Conservation (phyloP, 2,329 filamentous ascomycete genomes). For the Ceratocystis diversiconidia region DNA sequence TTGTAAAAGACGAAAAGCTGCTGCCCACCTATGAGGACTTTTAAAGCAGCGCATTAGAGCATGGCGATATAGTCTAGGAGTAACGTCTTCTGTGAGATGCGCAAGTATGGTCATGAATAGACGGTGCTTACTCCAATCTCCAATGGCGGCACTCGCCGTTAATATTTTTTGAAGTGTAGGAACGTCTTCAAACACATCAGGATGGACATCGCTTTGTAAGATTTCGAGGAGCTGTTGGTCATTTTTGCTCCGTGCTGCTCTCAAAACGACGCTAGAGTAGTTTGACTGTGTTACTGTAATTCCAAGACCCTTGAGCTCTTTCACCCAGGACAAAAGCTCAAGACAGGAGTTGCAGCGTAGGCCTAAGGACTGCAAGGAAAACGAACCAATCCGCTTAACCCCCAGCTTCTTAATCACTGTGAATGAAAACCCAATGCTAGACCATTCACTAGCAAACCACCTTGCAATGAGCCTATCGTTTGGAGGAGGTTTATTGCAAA, state of each 20-base stretch:
- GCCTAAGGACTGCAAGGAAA: conserved; percentile 65
- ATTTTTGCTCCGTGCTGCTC: conserved; percentile 46
- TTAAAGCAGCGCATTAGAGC: conserved; percentile 23
- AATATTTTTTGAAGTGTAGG: conserved; percentile 29
- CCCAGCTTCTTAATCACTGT: conserved; percentile 56
- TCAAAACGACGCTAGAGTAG: conserved; percentile 51
- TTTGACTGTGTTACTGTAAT: conserved; percentile 48
- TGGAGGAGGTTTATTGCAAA: conserved; percentile 21
- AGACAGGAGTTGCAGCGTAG: conserved; percentile 30
- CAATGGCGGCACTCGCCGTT: conserved; percentile 23
- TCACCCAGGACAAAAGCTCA: conserved; percentile 7
- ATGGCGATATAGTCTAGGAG: conserved; percentile 18
- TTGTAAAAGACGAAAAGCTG: conserved; percentile 11
- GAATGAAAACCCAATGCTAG: conserved; percentile 59
- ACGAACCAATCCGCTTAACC: conserved; percentile 55
- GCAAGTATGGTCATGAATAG: conserved; percentile 32
- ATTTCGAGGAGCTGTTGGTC: conserved; percentile 34
- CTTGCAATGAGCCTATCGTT: conserved; percentile 62
- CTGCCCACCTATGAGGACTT: conserved; percentile 24
- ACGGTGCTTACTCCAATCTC: conserved; percentile 30
- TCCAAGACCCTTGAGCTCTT: conserved; percentile 29
- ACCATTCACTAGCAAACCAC: conserved; percentile 60
- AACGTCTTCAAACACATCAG: conserved; percentile 39
- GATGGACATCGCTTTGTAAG: conserved; percentile 38
- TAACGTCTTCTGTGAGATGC: conserved; percentile 19